Conservation (phyloP, 306 rosid species). For the Myrica gale region DNA sequence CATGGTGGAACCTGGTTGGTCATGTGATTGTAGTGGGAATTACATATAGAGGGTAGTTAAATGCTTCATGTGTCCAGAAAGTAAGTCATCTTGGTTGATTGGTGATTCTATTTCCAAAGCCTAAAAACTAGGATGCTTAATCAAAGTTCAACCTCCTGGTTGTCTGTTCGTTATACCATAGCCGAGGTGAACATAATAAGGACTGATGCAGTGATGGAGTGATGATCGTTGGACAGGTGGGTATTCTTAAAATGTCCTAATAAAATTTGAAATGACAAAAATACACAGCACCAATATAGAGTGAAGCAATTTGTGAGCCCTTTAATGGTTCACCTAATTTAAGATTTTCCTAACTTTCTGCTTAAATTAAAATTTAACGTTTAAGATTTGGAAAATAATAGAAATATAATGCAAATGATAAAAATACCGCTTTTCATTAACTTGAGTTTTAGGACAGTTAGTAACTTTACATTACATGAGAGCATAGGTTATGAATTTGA, state of each 20-base stretch:
- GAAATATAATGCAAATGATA: no score
- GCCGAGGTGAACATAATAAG: background rate
- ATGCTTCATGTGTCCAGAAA: background rate
- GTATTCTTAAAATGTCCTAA: background rate
- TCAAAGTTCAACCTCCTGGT: background rate
- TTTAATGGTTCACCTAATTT: background rate
- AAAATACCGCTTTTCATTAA: no score
- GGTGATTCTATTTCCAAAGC: background rate
- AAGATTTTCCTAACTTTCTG: background rate
- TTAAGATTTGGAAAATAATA: no score
- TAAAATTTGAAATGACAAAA: background rate
- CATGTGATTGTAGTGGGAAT: no score
- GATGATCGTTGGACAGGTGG: constrained; percentile 2
- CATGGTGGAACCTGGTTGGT: no score
- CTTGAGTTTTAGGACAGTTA: no score
- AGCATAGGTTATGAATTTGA: no score
- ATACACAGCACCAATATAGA: background rate
- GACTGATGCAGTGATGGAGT: background rate
- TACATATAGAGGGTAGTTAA: background rate
- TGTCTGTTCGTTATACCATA: background rate
- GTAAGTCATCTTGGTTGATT: background rate
- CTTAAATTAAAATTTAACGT: background rate
- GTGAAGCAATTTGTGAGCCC: background rate
- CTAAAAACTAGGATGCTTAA: background rate
- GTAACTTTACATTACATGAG: no score